Evolutionary conservation across 768 basidiomycete species (phyloP).

Genomic region (Tulasnella sp.): DNA sequence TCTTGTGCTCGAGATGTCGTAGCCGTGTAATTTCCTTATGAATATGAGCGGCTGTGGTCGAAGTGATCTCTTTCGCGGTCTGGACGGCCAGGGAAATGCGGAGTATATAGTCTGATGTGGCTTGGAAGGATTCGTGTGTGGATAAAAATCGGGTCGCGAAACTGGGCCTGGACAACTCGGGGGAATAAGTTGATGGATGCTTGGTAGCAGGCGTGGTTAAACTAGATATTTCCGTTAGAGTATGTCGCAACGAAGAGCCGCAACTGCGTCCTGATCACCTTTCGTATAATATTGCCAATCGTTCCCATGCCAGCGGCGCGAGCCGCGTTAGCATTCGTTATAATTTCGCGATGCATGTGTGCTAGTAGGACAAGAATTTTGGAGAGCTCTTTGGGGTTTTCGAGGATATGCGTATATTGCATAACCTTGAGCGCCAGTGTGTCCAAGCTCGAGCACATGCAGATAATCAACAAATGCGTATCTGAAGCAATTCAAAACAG

Average conservation of each 20-base stretch:
- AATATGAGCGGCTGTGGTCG: background rate
- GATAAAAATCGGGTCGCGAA: background rate
- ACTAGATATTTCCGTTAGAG: too few species aligned
- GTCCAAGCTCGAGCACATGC: background rate
- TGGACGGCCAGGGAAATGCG: background rate
- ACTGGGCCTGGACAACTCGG: background rate
- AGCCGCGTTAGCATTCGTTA: conserved; percentile 1
- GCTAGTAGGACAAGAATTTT: background rate
- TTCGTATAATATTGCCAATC: background rate
- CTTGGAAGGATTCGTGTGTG: background rate
- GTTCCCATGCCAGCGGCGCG: background rate
- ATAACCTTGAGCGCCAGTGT: conserved; percentile 1
- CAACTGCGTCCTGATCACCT: background rate
- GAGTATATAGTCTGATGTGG: background rate
- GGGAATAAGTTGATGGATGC: background rate
- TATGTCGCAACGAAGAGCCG: background rate
- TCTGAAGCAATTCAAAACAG: background rate
- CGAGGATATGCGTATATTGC: conserved; percentile 1
- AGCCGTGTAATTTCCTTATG: conserved; percentile 3
- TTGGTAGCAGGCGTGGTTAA: background rate
- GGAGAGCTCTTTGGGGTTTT: background rate
- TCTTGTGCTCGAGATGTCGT: background rate
- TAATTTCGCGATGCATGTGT: background rate
- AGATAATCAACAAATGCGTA: background rate
- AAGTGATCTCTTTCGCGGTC: background rate